Conservation (phyloP, 2,329 filamentous ascomycete genomes). For the Hypoxylon sp. region DNA sequence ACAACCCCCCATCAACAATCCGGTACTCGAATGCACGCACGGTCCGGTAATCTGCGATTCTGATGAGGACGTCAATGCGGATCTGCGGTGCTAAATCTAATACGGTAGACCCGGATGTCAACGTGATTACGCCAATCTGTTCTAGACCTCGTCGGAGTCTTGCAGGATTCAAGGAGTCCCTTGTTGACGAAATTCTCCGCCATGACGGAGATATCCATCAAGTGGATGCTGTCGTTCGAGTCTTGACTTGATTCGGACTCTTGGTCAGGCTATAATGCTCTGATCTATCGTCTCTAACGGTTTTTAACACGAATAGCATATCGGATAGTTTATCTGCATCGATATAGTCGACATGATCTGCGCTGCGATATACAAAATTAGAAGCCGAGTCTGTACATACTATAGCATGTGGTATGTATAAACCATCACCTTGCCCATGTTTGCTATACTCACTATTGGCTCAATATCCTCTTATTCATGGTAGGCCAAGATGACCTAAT, state of each 20-base stretch:
- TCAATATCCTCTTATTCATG: constrained; percentile 16
- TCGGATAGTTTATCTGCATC: constrained; percentile 14
- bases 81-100: constrained; percentile 42
- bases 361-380: constrained; percentile 24
- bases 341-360: constrained; percentile 22
- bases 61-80: constrained; percentile 39
- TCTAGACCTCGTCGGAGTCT: constrained; percentile 43
- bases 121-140: constrained; percentile 47
- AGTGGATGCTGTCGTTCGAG: constrained; percentile 13
- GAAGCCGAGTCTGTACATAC: constrained; percentile 14
- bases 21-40: constrained; percentile 28
- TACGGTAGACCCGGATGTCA: constrained; percentile 42
- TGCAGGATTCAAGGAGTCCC: constrained; percentile 29
- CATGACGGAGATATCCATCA: constrained; percentile 26
- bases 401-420: constrained; percentile 9
- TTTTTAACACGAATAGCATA: constrained; percentile 22
- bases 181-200: constrained; percentile 40
- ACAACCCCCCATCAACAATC: constrained; percentile 6
- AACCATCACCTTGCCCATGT: constrained; percentile 17
- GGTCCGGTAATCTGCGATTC: constrained; percentile 40
- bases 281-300: constrained; percentile 33
- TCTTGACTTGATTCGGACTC: constrained; percentile 34
- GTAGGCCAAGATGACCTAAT: constrained; percentile 10
- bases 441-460: constrained; percentile 18
- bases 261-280: constrained; percentile 43